Base-by-base conservation (phyloP, 78 protist species). In the Dictyostelium firmibasis region DNA sequence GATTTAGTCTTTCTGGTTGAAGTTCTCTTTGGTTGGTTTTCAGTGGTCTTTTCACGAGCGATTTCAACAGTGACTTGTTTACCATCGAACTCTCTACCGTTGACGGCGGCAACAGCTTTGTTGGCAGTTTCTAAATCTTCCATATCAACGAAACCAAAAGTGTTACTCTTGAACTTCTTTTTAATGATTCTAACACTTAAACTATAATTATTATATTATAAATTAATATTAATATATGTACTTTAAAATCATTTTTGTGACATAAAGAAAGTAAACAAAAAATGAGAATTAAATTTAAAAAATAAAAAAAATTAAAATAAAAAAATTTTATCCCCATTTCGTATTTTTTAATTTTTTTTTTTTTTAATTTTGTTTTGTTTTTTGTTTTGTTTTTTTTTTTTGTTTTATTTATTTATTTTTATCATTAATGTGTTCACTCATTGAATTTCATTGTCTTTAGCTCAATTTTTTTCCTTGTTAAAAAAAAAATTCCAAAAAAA, bases 121-220 rank as follows among this genome's bases (percentile, higher is more conserved):
- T 86, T 57, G 83, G 97, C 97, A 27, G 82, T 44, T 60, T 85
- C 96, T 44, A 74, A 84, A 41, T 62, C 81, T 33, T 84, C 96
- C 95, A 96, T 92, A 35, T 96, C 97, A 53, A 96, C 97, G 82
- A 96, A 96, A 60, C 97, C 97, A 81, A 91, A 96, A 29, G 93
- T 88, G 72, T 89, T 41, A 36, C 87, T 78, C 38, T 83, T 29
- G 36, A 67, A 47, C 35, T 85, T 82, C 47, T 79, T 84, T 7
- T 38, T 62, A 41, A 96, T 85, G 31, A 96, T 86, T 77, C 86
- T 84, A 72, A 82, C 92, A 60, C 72, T 70, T 13, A 85, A 84
- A 95, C 97, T 94, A 64, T 62, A 47, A 27, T 81, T 20, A 7
- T 23, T 0, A 1, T 47, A 8, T 83, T 35, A 57, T 27, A 33